Base-by-base conservation (phyloP, 495 filamentous ascomycete species). In the Xylaria grammica region DNA sequence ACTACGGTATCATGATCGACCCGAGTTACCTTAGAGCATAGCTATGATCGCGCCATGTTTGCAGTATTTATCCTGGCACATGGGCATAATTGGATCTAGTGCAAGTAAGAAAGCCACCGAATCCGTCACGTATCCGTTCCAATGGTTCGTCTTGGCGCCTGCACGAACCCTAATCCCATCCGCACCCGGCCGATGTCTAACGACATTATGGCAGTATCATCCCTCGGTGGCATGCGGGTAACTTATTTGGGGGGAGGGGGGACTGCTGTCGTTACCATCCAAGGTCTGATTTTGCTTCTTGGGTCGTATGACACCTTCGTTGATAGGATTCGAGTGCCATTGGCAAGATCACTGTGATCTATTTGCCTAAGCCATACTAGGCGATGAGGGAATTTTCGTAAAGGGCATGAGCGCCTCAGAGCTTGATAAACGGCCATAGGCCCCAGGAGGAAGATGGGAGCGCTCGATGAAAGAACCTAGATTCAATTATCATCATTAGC, bases 101-200 rank as follows among this genome's bases (percentile, higher is more conserved):
- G n/a, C n/a, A n/a, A n/a, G n/a, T n/a, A 24, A 11, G 38, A 2
- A 38, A 30, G 30, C 38, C 15, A 22, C 20, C 26, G 36, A 58
- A 44, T 30, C 54, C 26, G 26, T 58, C 22, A 22, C 38, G 13
- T 32, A 22, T 36, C 26, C 38, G 15, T 19, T 34, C 29, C 19
- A 15, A 48, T 59, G 56, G 56, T 48, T 48, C 42, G 56, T 34
- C 56, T 59, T 46, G 56, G 56, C 56, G 24, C 34, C 42, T 46
- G 27, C 42, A 59, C 6, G 40, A 32, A 59, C 44, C 56, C 26
- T 36, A 32, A 5, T 24, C 1, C 29, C 10, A 59, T 30, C 24
- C 38, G 22, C 52, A 32, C 52, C 40, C 38, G 52, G 52, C 32
- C 20, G 32, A 55, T 55, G 38, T 38, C 32, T 55, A 55, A 34